These are phyloP conservation scores for Torulaspora gathmanii DNA, from an alignment of 805 yeast genomes.

Conservation along the genomic window DNA sequence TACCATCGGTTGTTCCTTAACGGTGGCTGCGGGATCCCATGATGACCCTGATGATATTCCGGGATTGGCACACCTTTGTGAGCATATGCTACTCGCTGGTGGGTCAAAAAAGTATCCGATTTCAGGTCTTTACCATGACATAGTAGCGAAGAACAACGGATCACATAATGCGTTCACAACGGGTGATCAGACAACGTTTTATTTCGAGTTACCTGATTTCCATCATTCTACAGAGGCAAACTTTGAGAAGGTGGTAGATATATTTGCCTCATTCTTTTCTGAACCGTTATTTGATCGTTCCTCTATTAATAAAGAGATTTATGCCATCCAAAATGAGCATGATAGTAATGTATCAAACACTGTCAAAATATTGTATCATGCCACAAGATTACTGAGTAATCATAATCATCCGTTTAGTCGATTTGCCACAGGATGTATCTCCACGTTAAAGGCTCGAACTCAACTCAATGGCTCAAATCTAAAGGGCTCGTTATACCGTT, in stretches of 20 bases:
- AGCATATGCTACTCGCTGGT: conserved; percentile 56
- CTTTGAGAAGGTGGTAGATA: conserved; percentile 44
- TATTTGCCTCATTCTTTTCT: conserved; percentile 49
- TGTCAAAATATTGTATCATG: conserved; percentile 54
- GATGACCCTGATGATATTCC: conserved; percentile 64
- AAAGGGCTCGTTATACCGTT: conserved; percentile 36
- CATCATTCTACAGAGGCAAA: conserved; percentile 34
- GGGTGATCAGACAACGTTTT: conserved; percentile 60
- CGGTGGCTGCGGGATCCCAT: conserved; percentile 77
- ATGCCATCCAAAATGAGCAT: conserved; percentile 66
- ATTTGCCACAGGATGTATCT: conserved; percentile 60
- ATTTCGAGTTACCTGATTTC: conserved; percentile 53
- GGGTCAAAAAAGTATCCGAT: conserved; percentile 54
- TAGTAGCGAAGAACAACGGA: conserved; percentile 50
- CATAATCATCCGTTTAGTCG: conserved; percentile 49
- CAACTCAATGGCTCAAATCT: conserved; percentile 36
- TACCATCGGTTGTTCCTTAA: conserved; percentile 62
- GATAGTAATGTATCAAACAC: conserved; percentile 43
- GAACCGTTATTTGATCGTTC: conserved; percentile 46
- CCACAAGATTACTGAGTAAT: conserved; percentile 48
- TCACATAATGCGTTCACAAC: conserved; percentile 62
- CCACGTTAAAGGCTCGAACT: conserved; percentile 43
- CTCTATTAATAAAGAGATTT: conserved; percentile 47
- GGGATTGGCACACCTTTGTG: conserved; percentile 89
- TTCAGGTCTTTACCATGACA: conserved; percentile 43